phyloP scores from a whole-genome alignment of 345 rosid genomes.

The Brassica juncea region DNA sequence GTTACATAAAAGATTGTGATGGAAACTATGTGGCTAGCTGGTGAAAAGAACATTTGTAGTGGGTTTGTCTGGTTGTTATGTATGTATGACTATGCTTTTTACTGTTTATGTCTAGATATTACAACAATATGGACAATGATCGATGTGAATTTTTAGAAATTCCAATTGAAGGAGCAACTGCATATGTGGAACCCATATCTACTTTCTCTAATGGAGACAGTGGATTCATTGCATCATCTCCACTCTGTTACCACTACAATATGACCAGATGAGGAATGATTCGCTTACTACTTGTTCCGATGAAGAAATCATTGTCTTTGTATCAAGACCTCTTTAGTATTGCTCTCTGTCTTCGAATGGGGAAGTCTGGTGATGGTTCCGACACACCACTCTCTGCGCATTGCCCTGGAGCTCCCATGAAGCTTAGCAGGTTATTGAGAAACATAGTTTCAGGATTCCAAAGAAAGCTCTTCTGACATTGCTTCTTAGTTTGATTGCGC shows the following conservation, averaged over 20 bases:
- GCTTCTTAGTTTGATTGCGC: background rate
- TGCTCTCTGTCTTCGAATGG: slow-evolving; percentile 30
- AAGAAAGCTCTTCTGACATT: slow-evolving; percentile 34
- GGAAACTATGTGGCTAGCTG: background rate
- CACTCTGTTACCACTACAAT: slow-evolving; percentile 30
- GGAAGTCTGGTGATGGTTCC: slow-evolving; percentile 19
- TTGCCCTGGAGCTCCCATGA: slow-evolving; percentile 40
- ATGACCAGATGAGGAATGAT: slow-evolving; percentile 27
- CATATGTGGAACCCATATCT: slow-evolving; percentile 19
- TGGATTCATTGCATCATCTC: slow-evolving; percentile 25
- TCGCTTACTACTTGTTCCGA: slow-evolving; percentile 16
- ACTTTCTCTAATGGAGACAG: slow-evolving; percentile 7
- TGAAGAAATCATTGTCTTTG: slow-evolving; percentile 32
- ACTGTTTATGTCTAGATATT: slow-evolving; percentile 5
- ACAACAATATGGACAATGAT: slow-evolving; percentile 24
- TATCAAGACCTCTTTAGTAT: slow-evolving; percentile 28
- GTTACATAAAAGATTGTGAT: background rate
- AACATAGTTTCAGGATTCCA: slow-evolving; percentile 25
- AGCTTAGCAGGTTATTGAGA: slow-evolving; percentile 28
- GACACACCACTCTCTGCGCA: slow-evolving; percentile 20
- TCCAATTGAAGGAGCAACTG: slow-evolving; percentile 15
- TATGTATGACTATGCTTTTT: slow-evolving; percentile 9
- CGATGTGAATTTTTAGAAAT: background rate
- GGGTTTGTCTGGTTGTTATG: background rate
- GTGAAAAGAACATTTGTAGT: background rate